Percentiles rank a stretch among this genome's conserved stretches.
Evolutionary conservation across 2,329 filamentous ascomycete genomes (phyloP).

Genomic region (Monosporascus ibericus): DNA sequence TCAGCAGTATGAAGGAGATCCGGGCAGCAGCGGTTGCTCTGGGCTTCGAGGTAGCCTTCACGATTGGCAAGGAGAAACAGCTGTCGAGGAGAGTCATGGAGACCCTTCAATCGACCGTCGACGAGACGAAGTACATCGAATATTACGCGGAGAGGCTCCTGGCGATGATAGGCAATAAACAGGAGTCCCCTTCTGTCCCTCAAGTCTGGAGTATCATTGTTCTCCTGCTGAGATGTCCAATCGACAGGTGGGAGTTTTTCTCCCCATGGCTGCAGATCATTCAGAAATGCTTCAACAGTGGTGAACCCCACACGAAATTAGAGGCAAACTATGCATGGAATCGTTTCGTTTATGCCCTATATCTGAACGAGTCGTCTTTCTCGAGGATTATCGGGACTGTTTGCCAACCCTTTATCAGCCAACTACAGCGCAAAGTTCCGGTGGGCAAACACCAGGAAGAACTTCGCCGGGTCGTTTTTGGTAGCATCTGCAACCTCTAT

Average conservation of each 20-base stretch:
- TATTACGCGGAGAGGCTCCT: constrained; percentile 63
- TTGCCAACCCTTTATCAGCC: constrained; percentile 61
- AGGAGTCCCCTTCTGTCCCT: constrained; percentile 62
- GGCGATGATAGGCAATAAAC: constrained; percentile 60
- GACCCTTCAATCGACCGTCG: constrained; percentile 52
- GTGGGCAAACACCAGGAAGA: constrained; percentile 49
- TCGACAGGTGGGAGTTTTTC: constrained; percentile 67
- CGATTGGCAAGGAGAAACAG: constrained; percentile 62
- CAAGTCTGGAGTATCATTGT: constrained; percentile 85
- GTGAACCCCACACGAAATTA: constrained; percentile 61
- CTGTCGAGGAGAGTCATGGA: constrained; percentile 62
- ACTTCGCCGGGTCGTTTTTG: constrained; percentile 52
- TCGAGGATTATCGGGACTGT: constrained; percentile 50
- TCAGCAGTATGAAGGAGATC: constrained; percentile 73
- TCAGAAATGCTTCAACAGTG: constrained; percentile 77
- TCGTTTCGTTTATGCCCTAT: constrained; percentile 69
- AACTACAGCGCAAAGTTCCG: constrained; percentile 58
- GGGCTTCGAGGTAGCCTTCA: constrained; percentile 63
- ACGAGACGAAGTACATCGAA: constrained; percentile 59
- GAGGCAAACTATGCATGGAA: constrained; percentile 85
- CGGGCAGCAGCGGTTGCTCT: constrained; percentile 67
- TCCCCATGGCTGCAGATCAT: constrained; percentile 71
- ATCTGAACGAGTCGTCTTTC: constrained; percentile 54
- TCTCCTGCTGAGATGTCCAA: constrained; percentile 64
- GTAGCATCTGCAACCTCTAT: constrained; percentile 71